Evolutionary conservation across 495 filamentous ascomycete genomes (phyloP).

Genomic region (Xanthoparmelia taractica): DNA sequence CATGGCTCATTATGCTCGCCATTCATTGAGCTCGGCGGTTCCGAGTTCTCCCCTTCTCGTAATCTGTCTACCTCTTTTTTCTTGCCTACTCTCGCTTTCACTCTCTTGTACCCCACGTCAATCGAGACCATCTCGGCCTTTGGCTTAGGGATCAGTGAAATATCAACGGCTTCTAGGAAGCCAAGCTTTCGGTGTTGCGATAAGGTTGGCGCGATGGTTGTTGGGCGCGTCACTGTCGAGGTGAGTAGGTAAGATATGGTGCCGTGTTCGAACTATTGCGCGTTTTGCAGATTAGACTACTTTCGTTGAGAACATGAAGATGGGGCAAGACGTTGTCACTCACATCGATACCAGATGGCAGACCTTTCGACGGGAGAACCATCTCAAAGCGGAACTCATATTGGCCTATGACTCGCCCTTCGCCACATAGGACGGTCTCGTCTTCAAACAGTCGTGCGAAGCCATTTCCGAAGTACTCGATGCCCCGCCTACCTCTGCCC

Average conservation of each 20-base stretch:
- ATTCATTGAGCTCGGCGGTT: conserved; percentile 19
- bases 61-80: conserved; percentile 3
- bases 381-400: conserved; percentile 94
- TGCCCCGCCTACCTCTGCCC: conserved; percentile 47
- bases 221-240: conserved; percentile 82
- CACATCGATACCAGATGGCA: conserved; percentile 94
- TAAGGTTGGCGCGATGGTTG: conserved; percentile 70
- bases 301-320: background rate
- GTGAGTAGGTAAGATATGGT: conserved; percentile 86
- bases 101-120: conserved; percentile 57
- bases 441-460: conserved; percentile 84
- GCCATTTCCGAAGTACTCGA: conserved; percentile 73
- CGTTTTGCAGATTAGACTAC: background rate
- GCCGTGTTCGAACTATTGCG: conserved; percentile 79
- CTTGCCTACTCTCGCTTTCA: conserved; percentile 39
- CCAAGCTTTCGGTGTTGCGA: conserved; percentile 73
- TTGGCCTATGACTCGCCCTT: conserved; percentile 71
- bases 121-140: conserved; percentile 71
- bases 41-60: conserved; percentile 6
- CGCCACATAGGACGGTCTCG: conserved; percentile 81
- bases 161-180: conserved; percentile 64
- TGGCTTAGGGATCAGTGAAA: conserved; percentile 48
- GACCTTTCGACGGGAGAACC: conserved; percentile 62
- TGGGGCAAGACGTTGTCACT: conserved; percentile 28
- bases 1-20: conserved; percentile 18